Evolutionary conservation across 2,329 filamentous ascomycete genomes (phyloP).

Genomic region (Aspergillus tanneri): DNA sequence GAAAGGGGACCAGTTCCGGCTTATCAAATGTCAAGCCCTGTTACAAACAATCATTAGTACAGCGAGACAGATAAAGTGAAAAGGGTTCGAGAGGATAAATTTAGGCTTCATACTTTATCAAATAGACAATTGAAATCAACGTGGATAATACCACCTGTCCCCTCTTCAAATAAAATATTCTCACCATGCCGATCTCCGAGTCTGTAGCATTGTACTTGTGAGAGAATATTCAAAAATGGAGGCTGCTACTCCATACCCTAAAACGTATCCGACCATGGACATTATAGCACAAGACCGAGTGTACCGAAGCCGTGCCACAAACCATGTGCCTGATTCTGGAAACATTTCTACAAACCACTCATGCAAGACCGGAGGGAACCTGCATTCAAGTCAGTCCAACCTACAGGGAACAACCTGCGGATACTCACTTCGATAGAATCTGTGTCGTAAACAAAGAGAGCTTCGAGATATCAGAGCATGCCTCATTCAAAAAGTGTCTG

Average conservation of each 20-base stretch:
- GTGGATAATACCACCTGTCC: conserved; percentile 90
- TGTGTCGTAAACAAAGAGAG: conserved; percentile 69
- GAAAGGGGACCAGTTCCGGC: conserved; percentile 92
- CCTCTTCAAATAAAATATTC: conserved; percentile 92
- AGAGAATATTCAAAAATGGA: not conserved
- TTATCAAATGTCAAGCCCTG: conserved; percentile 85
- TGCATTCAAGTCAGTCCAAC: conserved; percentile 29
- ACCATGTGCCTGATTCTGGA: conserved; percentile 89
- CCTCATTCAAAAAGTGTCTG: conserved; percentile 59
- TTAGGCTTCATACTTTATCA: conserved; percentile 62
- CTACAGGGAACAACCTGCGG: not conserved
- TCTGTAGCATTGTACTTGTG: conserved; percentile 35
- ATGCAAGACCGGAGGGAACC: conserved; percentile 80
- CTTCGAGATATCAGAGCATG: conserved; percentile 63
- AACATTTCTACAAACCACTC: conserved; percentile 97
- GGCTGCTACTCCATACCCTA: conserved; percentile 53
- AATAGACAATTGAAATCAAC: conserved; percentile 99
- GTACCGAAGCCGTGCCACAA: conserved; percentile 81
- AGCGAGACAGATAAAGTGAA: no score
- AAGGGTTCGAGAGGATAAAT: not conserved
- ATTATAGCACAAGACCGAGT: conserved; percentile 95
- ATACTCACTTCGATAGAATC: conserved; percentile 48
- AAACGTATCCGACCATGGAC: conserved; percentile 97
- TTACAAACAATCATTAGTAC: conserved; percentile 11
- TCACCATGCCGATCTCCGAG: conserved; percentile 95